A percentile compares a stretch with the other conserved stretches of the same genome.
phyloP scores from a whole-genome alignment of 257 asterid species.

The Eucommia ulmoides region DNA sequence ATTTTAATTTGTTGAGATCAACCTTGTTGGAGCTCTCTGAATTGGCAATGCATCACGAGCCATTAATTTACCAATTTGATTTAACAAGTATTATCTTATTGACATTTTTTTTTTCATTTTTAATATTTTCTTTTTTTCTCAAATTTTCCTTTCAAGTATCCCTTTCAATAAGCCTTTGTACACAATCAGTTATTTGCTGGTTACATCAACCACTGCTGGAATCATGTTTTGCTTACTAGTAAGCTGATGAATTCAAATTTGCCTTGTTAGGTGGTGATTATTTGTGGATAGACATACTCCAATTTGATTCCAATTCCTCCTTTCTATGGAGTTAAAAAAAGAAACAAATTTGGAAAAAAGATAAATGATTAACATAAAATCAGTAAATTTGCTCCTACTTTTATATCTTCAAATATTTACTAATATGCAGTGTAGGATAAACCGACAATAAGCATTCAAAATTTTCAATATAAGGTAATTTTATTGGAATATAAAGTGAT shows the following conservation, averaged over 20 bases:
- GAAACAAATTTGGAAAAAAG: background rate
- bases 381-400: no score
- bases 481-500: no score
- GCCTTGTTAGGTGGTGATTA: background rate
- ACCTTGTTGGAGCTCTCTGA: background rate
- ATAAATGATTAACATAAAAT: no score
- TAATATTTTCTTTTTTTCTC: no score
- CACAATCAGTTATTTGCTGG: slow-evolving; percentile 63
- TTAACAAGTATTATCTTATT: background rate
- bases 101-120: no score
- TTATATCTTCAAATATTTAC: no score
- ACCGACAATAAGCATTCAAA: no score
- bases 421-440: no score
- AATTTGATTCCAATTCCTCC: background rate
- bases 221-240: slow-evolving; percentile 62
- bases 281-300: background rate
- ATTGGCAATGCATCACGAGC: background rate
- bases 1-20: background rate
- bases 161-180: slow-evolving; percentile 74
- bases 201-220: slow-evolving; percentile 69
- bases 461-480: no score
- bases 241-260: slow-evolving; percentile 7
- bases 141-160: slow-evolving; percentile 45
- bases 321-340: background rate
- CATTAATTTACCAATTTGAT: no score